Base-by-base conservation (phyloP, 164 flowering plant species). In the Houttuynia cordata region DNA sequence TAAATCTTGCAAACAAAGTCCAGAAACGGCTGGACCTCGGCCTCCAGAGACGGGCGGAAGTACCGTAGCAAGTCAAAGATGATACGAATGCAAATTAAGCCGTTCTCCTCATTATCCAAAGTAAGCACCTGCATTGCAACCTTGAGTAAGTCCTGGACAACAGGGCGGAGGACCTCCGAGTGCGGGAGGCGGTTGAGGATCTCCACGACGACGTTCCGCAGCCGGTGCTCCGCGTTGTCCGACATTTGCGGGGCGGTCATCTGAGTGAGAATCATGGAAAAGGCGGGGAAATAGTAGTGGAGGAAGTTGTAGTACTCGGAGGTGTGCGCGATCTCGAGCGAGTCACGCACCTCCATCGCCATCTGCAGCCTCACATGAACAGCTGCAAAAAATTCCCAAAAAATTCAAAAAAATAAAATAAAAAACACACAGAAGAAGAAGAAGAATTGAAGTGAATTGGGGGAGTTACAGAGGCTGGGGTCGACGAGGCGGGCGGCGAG, bases 51-150 rank as follows among this genome's bases (percentile, higher is more conserved):
- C 0, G 97, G 96, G 64, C 97, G 73, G 67, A 94, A 94, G 66
- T 91, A 91, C 68, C 96, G 76, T 12, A 94, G 78, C 20, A 94
- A 79, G 62, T 91, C 99, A 58, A 94, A 91, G 49, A 94, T 91
- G 50, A 91, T 88, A 0, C 95, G 83, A 19, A 94, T 88, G 58
- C 96, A 83, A 57, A 91, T 88, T 40, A 91, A 71, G 10, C 96
- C 99, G 62, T 91, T 94, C 65, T 91, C 99, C 67, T 94, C 99
- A 63, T 94, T 91, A 63, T 94, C 99, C 0, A 80, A 62, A 22
- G 95, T 91, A 8, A 94, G 88, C 17, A 94, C 97, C 59, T 91
- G 97, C 86, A 94, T 80, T 22, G 99, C 93, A 4, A 94, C 87
- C 75, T 87, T 91, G 60, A 94, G 75, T 30, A 94, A 83, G 67